phyloP scores from a whole-genome alignment of 1,284 basidiomycete genomes.

The Ustilago bromivora region DNA sequence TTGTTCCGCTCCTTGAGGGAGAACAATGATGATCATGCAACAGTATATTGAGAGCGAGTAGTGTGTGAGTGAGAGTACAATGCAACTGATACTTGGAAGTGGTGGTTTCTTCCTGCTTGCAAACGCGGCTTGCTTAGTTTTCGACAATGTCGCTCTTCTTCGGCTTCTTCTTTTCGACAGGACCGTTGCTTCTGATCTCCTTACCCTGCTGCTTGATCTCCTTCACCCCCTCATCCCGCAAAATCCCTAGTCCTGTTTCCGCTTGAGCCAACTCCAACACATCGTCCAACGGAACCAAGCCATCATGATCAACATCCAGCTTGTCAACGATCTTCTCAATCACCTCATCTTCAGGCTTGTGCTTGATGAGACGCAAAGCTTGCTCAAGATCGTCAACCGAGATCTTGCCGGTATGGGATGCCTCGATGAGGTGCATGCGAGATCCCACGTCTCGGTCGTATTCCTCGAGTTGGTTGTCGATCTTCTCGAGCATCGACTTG shows the following conservation, averaged over 20 bases:
- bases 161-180: constrained; percentile 59
- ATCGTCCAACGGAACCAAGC: constrained; percentile 77
- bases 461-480: constrained; percentile 90
- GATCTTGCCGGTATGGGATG: constrained; percentile 90
- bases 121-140: constrained; percentile 10
- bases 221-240: constrained; percentile 61
- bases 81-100: not conserved
- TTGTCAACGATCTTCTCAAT: constrained; percentile 90
- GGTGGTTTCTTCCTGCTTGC: not conserved
- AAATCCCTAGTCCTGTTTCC: constrained; percentile 68
- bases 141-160: constrained; percentile 64
- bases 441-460: constrained; percentile 85
- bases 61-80: constrained; percentile 8
- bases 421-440: constrained; percentile 92
- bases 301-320: constrained; percentile 94
- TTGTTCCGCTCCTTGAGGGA: not conserved
- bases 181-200: constrained; percentile 35
- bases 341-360: constrained; percentile 88
- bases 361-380: constrained; percentile 92
- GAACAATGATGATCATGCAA: not conserved
- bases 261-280: constrained; percentile 70
- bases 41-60: not conserved
- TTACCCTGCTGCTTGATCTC: constrained; percentile 59
- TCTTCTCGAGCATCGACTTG: constrained; percentile 92
- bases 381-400: constrained; percentile 89